phyloP scores from a whole-genome alignment of 345 rosid species.

The Populus pruinosa region DNA sequence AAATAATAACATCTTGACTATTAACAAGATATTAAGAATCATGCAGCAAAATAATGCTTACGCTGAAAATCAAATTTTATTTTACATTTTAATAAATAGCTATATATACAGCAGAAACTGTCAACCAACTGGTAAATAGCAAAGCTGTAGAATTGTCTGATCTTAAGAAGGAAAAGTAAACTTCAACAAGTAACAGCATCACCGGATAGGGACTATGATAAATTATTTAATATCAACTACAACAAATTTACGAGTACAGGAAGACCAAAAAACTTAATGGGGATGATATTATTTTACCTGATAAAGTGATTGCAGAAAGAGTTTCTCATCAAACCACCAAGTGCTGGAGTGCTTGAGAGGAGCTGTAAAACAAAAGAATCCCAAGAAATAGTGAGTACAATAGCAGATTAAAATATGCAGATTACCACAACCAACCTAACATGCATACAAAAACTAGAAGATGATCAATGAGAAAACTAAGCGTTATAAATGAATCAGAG shows the following conservation, averaged over 20 bases:
- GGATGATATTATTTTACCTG: slow-evolving; percentile 48
- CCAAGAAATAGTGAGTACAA: slow-evolving; percentile 7
- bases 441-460: not conserved
- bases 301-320: slow-evolving; percentile 76
- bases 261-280: not conserved
- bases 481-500: not conserved
- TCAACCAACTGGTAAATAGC: not conserved
- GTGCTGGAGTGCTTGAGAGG: slow-evolving; percentile 46
- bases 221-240: not conserved
- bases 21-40: not conserved
- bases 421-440: not conserved
- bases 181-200: not conserved
- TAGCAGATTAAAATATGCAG: not conserved
- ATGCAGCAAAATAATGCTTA: not conserved
- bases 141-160: not conserved
- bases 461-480: not conserved
- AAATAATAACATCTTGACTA: slow-evolving; percentile 8
- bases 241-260: not conserved
- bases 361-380: slow-evolving; percentile 35
- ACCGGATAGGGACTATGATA: not conserved
- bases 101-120: not conserved
- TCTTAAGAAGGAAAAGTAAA: not conserved
- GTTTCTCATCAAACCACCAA: slow-evolving; percentile 81
- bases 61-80: not conserved
- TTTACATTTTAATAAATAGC: not conserved